These are phyloP conservation scores for Calonectria pauciramosa DNA, from an alignment of 2,329 filamentous ascomycete species.

Conservation along the genomic window DNA sequence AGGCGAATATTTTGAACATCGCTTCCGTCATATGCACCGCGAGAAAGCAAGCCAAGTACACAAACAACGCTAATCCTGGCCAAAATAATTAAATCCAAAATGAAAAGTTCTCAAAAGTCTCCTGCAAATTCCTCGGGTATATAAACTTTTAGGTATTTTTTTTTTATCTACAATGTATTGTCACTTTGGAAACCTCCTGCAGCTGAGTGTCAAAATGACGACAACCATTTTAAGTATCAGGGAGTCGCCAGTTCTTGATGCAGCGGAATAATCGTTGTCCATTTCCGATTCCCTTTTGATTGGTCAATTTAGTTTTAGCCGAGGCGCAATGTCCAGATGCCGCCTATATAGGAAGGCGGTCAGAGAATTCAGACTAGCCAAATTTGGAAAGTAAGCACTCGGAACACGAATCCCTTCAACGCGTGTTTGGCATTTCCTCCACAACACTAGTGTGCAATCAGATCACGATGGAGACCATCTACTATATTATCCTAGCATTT, in stretches of 20 bases:
- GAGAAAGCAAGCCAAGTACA: too few species aligned
- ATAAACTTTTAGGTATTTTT: too few species aligned
- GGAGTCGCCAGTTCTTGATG: neutral
- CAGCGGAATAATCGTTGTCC: neutral
- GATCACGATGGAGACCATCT: slow-evolving; percentile 35
- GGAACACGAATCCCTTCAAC: slow-evolving; percentile 9
- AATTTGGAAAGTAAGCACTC: neutral
- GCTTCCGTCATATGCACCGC: too few species aligned
- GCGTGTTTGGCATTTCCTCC: neutral
- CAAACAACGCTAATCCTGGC: too few species aligned
- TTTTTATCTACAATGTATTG: too few species aligned
- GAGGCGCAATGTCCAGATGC: neutral
- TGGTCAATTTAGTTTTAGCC: neutral
- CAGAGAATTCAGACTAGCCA: neutral
- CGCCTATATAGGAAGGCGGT: neutral
- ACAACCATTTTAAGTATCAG: too few species aligned
- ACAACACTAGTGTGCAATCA: neutral
- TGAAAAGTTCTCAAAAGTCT: too few species aligned
- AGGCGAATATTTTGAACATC: too few species aligned
- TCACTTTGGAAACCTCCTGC: too few species aligned
- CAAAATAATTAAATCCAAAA: too few species aligned
- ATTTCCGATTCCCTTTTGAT: neutral
- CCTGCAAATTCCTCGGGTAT: too few species aligned
- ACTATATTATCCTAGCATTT: slow-evolving; percentile 36
- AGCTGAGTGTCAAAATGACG: too few species aligned